Evolutionary conservation across 1,284 basidiomycete genomes (phyloP).

Genomic region (Golubevia sp.): DNA sequence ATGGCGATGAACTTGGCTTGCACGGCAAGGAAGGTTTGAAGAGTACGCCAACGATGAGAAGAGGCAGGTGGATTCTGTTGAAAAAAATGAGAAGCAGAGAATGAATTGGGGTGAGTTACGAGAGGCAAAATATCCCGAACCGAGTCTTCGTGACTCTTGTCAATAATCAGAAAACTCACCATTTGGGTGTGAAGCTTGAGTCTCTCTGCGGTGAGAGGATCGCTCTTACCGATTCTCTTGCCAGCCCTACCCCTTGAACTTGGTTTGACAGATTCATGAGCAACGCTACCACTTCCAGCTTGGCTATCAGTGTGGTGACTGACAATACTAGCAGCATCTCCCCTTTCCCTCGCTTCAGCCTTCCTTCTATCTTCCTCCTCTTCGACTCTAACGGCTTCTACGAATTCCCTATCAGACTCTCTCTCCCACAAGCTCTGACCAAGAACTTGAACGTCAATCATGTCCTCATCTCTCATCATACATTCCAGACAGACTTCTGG

Average conservation of each 20-base stretch:
- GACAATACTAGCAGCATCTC: conserved; percentile 24
- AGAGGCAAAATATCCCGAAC: not conserved
- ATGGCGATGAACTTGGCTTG: conserved; percentile 64
- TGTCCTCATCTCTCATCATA: conserved; percentile 97
- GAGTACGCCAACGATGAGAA: conserved; percentile 65
- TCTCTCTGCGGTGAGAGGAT: conserved; percentile 61
- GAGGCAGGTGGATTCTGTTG: conserved; percentile 65
- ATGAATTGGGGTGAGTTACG: not conserved
- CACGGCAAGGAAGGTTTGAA: conserved; percentile 65
- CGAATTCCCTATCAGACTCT: conserved; percentile 79
- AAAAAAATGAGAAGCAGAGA: not conserved
- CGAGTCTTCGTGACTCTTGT: not conserved
- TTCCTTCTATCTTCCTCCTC: conserved; percentile 37
- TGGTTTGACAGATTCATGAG: conserved; percentile 65
- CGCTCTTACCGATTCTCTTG: conserved; percentile 64
- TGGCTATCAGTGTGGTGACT: not conserved
- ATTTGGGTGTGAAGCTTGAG: conserved; percentile 84
- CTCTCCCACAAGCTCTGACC: conserved; percentile 88
- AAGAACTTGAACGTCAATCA: conserved; percentile 90
- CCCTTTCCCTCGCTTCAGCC: conserved; percentile 22
- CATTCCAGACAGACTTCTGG: conserved; percentile 93
- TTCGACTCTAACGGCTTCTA: conserved; percentile 78
- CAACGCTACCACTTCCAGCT: conserved; percentile 19
- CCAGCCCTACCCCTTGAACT: conserved; percentile 72
- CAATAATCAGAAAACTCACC: conserved; percentile 65